Conservation (phyloP, 768 basidiomycete genomes). For the Naganishia randhawae region DNA sequence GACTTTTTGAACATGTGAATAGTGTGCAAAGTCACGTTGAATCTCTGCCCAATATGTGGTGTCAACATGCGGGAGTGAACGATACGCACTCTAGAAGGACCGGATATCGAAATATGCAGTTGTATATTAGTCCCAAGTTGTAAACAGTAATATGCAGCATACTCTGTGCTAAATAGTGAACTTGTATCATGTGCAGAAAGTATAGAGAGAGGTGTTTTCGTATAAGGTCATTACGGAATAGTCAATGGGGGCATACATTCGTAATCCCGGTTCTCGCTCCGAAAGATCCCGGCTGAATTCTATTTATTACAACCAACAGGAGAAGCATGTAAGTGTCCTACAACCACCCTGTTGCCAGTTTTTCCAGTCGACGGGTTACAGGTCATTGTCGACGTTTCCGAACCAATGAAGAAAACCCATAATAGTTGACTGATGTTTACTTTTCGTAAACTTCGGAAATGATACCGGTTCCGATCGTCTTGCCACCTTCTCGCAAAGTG, state of each 20-base stretch:
- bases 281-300: background rate
- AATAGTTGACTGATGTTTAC: constrained; percentile 6
- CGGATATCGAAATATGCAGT: background rate
- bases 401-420: background rate
- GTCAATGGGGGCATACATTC: constrained; percentile 5
- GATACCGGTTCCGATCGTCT: constrained; percentile 91
- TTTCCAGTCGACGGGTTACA: constrained; percentile 2
- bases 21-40: background rate
- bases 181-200: background rate
- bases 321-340: background rate
- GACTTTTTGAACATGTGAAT: constrained; percentile 15
- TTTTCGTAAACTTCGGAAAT: constrained; percentile 71
- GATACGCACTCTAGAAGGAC: background rate
- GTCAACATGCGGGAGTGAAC: background rate
- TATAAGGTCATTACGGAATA: constrained; percentile 13
- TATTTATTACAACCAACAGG: constrained; percentile 19
- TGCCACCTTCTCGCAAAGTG: constrained; percentile 90
- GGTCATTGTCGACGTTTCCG: background rate
- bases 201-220: constrained; percentile 5
- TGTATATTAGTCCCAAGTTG: background rate
- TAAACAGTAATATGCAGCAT: background rate
- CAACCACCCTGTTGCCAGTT: background rate
- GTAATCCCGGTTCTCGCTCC: background rate
- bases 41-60: background rate
- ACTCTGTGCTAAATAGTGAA: too few relatives aligned